Percentiles rank a stretch among this genome's conserved stretches.
phyloP scores from a whole-genome alignment of 139 green algal species.

The Dunaliella sp. region DNA sequence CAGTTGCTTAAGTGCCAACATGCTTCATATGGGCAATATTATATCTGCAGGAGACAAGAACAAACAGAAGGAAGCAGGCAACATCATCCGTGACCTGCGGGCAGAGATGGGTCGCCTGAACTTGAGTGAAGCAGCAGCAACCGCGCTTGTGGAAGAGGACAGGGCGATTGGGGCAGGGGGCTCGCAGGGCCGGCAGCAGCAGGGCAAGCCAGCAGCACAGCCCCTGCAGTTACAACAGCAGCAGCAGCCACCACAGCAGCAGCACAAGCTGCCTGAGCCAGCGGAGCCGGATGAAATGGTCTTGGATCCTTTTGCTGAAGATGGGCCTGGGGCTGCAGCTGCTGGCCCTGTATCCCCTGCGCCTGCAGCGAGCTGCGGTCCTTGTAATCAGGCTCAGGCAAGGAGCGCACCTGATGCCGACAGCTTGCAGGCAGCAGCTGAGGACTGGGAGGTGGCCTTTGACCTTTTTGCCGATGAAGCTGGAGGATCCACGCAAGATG shows the following conservation, averaged over 20 bases:
- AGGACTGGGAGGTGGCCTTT: not conserved
- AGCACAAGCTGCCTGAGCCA: slow-evolving; percentile 3
- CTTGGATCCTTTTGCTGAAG: not conserved
- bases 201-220: not conserved
- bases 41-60: slow-evolving; percentile 66
- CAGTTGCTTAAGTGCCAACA: no score
- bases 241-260: not conserved
- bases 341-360: not conserved
- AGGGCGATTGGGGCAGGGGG: not conserved
- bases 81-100: slow-evolving; percentile 74
- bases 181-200: no score
- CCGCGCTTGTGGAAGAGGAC: slow-evolving; percentile 5
- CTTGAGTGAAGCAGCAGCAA: slow-evolving; percentile 23
- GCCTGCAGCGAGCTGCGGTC: no score
- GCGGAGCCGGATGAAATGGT: not conserved
- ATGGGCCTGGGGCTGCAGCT: no score
- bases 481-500: no score
- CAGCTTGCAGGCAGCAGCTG: slow-evolving; percentile 3
- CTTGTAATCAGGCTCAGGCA: no score
- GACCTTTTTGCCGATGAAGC: slow-evolving; percentile 22
- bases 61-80: slow-evolving; percentile 69
- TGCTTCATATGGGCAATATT: no score
- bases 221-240: no score
- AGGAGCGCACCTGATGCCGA: not conserved
- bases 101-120: slow-evolving; percentile 44